Evolutionary conservation across 1,139 yeast species (phyloP).

Genomic region (Blastobotrys ciferrii): DNA sequence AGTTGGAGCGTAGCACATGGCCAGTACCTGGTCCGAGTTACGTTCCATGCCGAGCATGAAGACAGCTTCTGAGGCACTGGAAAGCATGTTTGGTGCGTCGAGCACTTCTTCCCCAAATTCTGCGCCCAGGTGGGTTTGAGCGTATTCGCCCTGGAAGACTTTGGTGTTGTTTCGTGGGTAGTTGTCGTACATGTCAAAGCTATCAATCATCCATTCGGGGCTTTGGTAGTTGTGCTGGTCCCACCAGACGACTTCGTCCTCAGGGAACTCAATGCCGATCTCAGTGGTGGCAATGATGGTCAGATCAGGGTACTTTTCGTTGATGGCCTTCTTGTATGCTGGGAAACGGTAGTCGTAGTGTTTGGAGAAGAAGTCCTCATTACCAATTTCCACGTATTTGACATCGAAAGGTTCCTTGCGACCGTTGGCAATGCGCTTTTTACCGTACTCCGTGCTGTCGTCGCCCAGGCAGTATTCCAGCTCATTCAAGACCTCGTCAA

Average conservation of each 20-base stretch:
- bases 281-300: conserved; percentile 6
- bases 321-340: conserved; percentile 7
- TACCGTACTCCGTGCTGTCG: conserved; percentile 11
- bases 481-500: conserved; percentile 12
- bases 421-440: conserved; percentile 10
- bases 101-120: not conserved
- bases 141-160: conserved; percentile 10
- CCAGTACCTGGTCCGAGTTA: conserved; percentile 5
- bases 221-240: conserved; percentile 10
- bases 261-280: conserved; percentile 7
- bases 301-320: conserved; percentile 1
- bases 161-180: conserved; percentile 10
- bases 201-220: conserved; percentile 7
- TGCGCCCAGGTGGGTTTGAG: conserved; percentile 1
- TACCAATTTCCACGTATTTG: conserved; percentile 13
- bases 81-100: conserved; percentile 1
- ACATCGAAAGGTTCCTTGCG: conserved; percentile 10
- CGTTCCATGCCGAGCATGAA: conserved; percentile 11
- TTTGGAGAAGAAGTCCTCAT: conserved; percentile 10
- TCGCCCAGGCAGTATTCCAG: conserved; percentile 13
- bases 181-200: conserved; percentile 9
- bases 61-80: conserved; percentile 7
- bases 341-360: conserved; percentile 11
- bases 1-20: conserved; percentile 10
- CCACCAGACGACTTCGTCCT: conserved; percentile 10